A percentile compares a stretch with the other conserved stretches of the same genome.
Conservation (phyloP, 2,329 filamentous ascomycete genomes). For the Curvularia sp. region DNA sequence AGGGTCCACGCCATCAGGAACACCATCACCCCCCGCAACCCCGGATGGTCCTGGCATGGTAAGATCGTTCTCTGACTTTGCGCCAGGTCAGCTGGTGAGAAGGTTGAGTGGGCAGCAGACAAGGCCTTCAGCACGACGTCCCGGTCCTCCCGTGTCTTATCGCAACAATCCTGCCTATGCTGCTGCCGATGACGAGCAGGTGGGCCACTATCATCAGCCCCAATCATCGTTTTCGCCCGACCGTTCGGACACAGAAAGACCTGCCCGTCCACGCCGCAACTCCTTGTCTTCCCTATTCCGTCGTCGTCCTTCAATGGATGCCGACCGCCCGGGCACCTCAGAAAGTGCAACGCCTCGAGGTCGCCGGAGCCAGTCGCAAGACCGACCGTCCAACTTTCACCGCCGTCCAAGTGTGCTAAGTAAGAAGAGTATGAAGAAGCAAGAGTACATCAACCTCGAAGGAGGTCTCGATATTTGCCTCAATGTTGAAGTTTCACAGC, state of each 20-base stretch:
- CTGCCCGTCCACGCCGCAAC: conserved; percentile 41
- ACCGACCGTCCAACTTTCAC: conserved; percentile 52
- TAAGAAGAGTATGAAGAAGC: conserved; percentile 48
- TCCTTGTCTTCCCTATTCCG: conserved; percentile 46
- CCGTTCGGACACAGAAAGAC: conserved; percentile 36
- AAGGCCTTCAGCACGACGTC: conserved; percentile 35
- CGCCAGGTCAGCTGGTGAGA: conserved; percentile 53
- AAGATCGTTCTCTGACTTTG: conserved; percentile 46
- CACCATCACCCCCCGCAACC: conserved; percentile 54
- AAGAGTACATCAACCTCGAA: conserved; percentile 71
- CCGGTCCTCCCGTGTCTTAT: conserved; percentile 48
- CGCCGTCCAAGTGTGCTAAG: conserved; percentile 54
- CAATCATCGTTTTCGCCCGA: conserved; percentile 49
- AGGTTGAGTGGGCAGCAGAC: conserved; percentile 46
- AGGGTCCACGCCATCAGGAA: conserved; percentile 74
- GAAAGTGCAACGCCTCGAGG: conserved; percentile 33
- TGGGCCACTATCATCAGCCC: conserved; percentile 31
- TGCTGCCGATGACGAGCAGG: conserved; percentile 40
- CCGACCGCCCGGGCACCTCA: conserved; percentile 33
- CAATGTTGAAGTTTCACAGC: conserved; percentile 86
- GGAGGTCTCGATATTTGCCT: conserved; percentile 85
- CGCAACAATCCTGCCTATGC: conserved; percentile 48
- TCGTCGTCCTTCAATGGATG: conserved; percentile 43
- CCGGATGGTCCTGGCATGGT: conserved; percentile 33
- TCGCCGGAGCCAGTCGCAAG: conserved; percentile 23